Base-by-base conservation (phyloP, 2,329 filamentous ascomycete species). In the Colletotrichum sp. region DNA sequence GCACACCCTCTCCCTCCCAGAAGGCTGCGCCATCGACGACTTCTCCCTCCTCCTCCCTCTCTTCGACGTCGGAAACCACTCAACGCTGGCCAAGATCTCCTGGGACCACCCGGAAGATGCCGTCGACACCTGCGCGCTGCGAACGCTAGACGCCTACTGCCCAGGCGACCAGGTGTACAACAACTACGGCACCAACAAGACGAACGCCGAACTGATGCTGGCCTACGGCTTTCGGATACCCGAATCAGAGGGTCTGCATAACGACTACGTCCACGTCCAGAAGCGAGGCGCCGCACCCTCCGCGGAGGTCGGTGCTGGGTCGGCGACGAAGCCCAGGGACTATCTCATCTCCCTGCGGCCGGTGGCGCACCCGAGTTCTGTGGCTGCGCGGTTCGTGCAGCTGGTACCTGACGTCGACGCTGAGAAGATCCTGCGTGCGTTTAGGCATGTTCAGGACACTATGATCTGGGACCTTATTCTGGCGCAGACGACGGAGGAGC, bases 31-130 rank as follows among this genome's bases (percentile, higher is more conserved):
- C 7, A 81, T 88, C 6, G 91, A 93, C 67, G 90, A 92, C 79
- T 93, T 94, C 74, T 93, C 93, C 2, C 88, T 95, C 9, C 86
- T 96, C 7, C 86, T 95, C 38, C 94, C 94, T 2, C 85, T 95
- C 5, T 90, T 95, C 72, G 94, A 96, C 80, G 87, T 95, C 32
- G 91, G 91, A 13, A 96, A 96, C 80, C 94, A 96, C 80, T 89
- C 90, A 67, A 92, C 93, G 64, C 84, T 89, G 24, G 89, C 92
- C 0, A 84, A 88, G 56, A 89, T 92, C 1, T 83, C 87, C 56
- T 95, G 94, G 94, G 86, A 89, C 28, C 85, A 88, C 3, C 82
- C 88, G 26, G 56, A 16, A n/a, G 83, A 87, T 13, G 80, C 84
- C 9, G 76, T 78, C 5, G 78, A 78, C 16, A 62, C 78, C 24